Evolutionary conservation across 2,329 filamentous ascomycete species (phyloP).

Genomic region (Drechslerella stenobrocha): DNA sequence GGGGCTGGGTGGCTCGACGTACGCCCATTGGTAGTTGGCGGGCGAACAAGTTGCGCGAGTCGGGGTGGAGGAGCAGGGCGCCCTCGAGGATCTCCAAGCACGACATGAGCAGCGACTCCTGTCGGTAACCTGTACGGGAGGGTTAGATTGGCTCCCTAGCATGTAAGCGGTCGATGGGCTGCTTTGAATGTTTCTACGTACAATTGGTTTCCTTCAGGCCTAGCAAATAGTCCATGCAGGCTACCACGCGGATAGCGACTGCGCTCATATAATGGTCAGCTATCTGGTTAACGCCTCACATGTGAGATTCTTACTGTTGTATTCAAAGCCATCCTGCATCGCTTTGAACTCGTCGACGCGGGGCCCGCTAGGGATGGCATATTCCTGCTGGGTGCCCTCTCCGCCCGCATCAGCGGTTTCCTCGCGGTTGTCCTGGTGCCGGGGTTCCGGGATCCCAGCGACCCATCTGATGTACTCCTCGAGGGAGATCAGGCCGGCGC

Average conservation of each 20-base stretch:
- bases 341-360: conserved; percentile 96
- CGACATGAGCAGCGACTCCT: conserved; percentile 84
- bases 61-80: conserved; percentile 81
- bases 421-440: too few species aligned
- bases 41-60: conserved; percentile 82
- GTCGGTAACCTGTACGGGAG: conserved; percentile 67
- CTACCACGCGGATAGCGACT: conserved; percentile 80
- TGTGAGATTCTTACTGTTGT: conserved; percentile 68
- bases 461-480: too few species aligned
- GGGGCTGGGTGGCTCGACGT: conserved; percentile 53
- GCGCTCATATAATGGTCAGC: conserved; percentile 19
- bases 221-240: conserved; percentile 81
- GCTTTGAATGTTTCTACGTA: too few species aligned
- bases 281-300: not conserved
- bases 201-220: conserved; percentile 69
- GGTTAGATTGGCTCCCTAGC: conserved; percentile 1
- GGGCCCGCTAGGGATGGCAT: conserved; percentile 67
- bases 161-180: not conserved
- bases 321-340: conserved; percentile 94
- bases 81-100: conserved; percentile 89
- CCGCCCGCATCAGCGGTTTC: too few species aligned
- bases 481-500: conserved; percentile 54
- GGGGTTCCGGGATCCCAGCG: too few species aligned
- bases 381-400: not conserved
- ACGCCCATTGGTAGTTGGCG: conserved; percentile 94